Conservation (phyloP, 2,329 filamentous ascomycete species). For the Sarocladium strictum region DNA sequence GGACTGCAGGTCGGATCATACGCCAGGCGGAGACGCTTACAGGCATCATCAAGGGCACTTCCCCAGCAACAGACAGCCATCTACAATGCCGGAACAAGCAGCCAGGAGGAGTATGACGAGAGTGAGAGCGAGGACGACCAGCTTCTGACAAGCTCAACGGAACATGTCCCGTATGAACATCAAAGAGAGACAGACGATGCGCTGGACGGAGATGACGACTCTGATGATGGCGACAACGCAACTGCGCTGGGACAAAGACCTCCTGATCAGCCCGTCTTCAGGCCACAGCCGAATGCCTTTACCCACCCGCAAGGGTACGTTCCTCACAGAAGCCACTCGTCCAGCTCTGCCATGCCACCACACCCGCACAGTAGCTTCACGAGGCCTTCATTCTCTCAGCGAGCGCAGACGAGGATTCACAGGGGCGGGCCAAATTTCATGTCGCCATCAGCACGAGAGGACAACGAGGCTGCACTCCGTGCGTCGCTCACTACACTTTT, state of each 20-base stretch:
- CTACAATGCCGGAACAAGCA: constrained; percentile 53
- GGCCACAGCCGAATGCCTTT: constrained; percentile 88
- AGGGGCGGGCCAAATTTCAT: constrained; percentile 55
- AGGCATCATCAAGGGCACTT: constrained; percentile 25
- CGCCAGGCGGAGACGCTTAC: constrained; percentile 50
- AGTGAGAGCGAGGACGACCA: constrained; percentile 85
- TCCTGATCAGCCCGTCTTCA: constrained; percentile 56
- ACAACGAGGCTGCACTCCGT: constrained; percentile 88
- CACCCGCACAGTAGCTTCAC: constrained; percentile 45
- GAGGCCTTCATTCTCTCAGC: constrained; percentile 42
- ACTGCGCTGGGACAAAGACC: constrained; percentile 65
- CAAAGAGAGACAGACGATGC: constrained; percentile 39
- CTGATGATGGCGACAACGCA: constrained; percentile 64
- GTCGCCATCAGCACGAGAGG: constrained; percentile 70
- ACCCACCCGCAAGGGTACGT: constrained; percentile 65
- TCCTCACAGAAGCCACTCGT: constrained; percentile 42
- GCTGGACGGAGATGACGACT: constrained; percentile 40
- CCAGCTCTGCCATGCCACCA: constrained; percentile 40
- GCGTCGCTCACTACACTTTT: constrained; percentile 92
- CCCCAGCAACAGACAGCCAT: constrained; percentile 35
- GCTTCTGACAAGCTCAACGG: constrained; percentile 52
- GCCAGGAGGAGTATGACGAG: constrained; percentile 92
- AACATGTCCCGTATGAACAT: constrained; percentile 37
- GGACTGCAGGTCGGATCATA: constrained; percentile 69
- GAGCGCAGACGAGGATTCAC: constrained; percentile 37